Evolutionary conservation across 805 yeast species (phyloP).

Genomic region (Komagataella pastoris): DNA sequence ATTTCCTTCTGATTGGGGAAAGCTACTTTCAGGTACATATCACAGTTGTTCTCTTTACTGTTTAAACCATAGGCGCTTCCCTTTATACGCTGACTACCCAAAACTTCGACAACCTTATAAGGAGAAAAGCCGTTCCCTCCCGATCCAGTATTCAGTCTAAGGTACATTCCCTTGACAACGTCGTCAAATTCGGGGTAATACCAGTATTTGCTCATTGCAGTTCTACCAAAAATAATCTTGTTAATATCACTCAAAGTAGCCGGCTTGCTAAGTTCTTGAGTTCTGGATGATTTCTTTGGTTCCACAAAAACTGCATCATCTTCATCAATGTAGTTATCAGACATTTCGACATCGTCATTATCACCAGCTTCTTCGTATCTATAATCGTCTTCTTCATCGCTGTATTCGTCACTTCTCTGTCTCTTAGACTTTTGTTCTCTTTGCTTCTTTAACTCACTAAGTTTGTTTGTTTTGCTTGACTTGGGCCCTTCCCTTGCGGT

Average conservation of each 20-base stretch:
- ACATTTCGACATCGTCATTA: slow-evolving; percentile 25
- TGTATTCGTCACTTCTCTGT: slow-evolving; percentile 7
- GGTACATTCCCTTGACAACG: slow-evolving; percentile 60
- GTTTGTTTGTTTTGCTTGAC: slow-evolving; percentile 16
- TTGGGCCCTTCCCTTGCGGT: slow-evolving; percentile 15
- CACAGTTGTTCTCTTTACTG: slow-evolving; percentile 25
- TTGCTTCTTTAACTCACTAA: slow-evolving; percentile 21
- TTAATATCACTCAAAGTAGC: slow-evolving; percentile 57
- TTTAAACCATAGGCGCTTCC: slow-evolving; percentile 28
- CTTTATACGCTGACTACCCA: slow-evolving; percentile 33
- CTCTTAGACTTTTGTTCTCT: slow-evolving; percentile 21
- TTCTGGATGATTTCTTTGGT: slow-evolving; percentile 16
- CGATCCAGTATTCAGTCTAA: slow-evolving; percentile 76
- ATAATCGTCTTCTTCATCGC: slow-evolving; percentile 24
- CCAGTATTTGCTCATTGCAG: slow-evolving; percentile 59
- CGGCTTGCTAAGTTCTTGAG: slow-evolving; percentile 26
- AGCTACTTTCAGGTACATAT: slow-evolving; percentile 50
- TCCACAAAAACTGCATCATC: slow-evolving; percentile 29
- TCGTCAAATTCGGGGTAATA: slow-evolving; percentile 74
- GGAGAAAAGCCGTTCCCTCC: slow-evolving; percentile 45
- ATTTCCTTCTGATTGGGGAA: slow-evolving; percentile 68
- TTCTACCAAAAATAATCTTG: slow-evolving; percentile 63
- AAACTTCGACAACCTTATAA: slow-evolving; percentile 78
- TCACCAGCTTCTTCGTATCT: slow-evolving; percentile 21
- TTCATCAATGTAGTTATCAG: slow-evolving; percentile 25